Evolutionary conservation across 345 rosid species (phyloP).

Genomic region (Populus simonii): DNA sequence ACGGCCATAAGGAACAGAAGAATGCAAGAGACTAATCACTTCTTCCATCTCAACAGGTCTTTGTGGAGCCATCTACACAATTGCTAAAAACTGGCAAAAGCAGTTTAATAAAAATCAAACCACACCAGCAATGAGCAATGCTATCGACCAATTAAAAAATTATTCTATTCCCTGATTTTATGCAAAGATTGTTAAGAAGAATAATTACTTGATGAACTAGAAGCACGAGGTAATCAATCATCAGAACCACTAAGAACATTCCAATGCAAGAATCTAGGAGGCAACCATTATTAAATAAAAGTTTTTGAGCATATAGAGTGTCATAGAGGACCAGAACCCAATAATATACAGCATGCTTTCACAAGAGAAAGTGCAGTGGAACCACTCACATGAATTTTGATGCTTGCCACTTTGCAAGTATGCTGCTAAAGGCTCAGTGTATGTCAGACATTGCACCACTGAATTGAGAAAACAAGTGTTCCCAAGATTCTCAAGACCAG

Average conservation of each 20-base stretch:
- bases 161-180: neutral
- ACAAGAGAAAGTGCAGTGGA: neutral
- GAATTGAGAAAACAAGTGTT: conserved; percentile 97
- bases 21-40: neutral
- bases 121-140: neutral
- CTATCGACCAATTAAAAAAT: neutral
- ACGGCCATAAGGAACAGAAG: neutral
- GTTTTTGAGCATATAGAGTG: neutral
- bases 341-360: neutral
- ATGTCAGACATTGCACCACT: conserved; percentile 89
- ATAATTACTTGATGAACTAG: neutral
- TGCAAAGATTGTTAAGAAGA: neutral
- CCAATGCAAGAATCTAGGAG: neutral
- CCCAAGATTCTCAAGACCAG: conserved; percentile 91
- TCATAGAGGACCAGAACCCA: neutral
- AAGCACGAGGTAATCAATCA: neutral
- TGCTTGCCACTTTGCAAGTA: conserved; percentile 78
- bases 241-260: neutral
- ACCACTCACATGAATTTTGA: conserved; percentile 43
- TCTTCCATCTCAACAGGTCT: neutral
- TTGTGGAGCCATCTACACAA: neutral
- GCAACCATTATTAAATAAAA: neutral
- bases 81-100: neutral
- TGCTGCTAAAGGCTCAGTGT: conserved; percentile 94
- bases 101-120: neutral